A percentile compares a stretch with the other conserved stretches of the same genome.
Evolutionary conservation across 2,329 filamentous ascomycete species (phyloP).

Genomic region (Periconia macrospinosa): DNA sequence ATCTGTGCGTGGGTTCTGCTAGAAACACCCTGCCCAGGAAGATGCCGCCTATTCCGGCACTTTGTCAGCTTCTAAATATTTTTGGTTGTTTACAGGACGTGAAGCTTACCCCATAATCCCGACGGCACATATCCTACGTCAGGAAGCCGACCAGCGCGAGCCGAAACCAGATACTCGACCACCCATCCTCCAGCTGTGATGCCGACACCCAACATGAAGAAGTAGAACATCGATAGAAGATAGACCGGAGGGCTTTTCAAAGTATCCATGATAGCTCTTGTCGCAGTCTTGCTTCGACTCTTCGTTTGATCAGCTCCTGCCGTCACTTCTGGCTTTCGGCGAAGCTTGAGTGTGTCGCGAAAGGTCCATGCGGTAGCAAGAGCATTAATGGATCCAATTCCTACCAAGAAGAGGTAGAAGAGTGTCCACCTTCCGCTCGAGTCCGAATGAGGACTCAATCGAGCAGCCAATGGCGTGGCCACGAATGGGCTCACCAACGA

Average conservation of each 20-base stretch:
- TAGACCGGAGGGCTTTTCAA: slow-evolving; percentile 55
- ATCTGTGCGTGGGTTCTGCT: slow-evolving; percentile 61
- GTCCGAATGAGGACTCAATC: slow-evolving; percentile 24
- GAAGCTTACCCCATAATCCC: slow-evolving; percentile 54
- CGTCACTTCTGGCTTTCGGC: slow-evolving; percentile 1
- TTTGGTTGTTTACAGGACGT: no score
- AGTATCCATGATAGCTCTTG: slow-evolving; percentile 49
- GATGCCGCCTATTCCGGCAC: slow-evolving; percentile 49
- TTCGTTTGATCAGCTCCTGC: not conserved
- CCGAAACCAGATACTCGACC: slow-evolving; percentile 64
- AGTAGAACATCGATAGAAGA: slow-evolving; percentile 64
- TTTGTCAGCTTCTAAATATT: no score
- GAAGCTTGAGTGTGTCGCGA: slow-evolving; percentile 48
- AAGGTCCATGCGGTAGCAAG: slow-evolving; percentile 54
- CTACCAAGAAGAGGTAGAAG: slow-evolving; percentile 60
- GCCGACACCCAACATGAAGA: slow-evolving; percentile 61
- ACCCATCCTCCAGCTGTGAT: slow-evolving; percentile 66
- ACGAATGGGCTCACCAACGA: slow-evolving; percentile 60
- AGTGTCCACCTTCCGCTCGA: slow-evolving; percentile 57
- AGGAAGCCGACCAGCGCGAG: slow-evolving; percentile 59
- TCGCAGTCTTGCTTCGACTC: slow-evolving; percentile 41
- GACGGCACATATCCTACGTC: slow-evolving; percentile 65
- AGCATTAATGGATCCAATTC: slow-evolving; percentile 56
- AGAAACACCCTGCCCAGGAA: slow-evolving; percentile 60
- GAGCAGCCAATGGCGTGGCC: slow-evolving; percentile 24